A percentile compares a stretch with the other conserved stretches of the same genome.
Evolutionary conservation across 2,329 filamentous ascomycete species (phyloP).

Genomic region (Akanthomyces uredinophilus): DNA sequence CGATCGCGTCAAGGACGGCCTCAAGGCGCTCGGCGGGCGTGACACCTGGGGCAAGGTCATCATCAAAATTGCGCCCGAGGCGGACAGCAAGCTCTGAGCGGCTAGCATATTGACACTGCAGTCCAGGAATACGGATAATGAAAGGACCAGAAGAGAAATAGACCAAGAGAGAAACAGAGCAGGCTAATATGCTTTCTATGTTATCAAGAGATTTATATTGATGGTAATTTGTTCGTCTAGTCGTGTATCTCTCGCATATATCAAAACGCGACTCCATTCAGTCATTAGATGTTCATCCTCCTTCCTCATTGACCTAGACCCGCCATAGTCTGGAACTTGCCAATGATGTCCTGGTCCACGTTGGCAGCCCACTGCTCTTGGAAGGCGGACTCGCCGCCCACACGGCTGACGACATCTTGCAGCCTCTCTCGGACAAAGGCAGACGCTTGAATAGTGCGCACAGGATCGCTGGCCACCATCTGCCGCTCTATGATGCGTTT

Average conservation of each 20-base stretch:
- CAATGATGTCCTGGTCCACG: conserved; percentile 67
- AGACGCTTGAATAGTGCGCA: conserved; percentile 61
- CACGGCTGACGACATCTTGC: conserved; percentile 49
- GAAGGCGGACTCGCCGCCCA: conserved; percentile 63
- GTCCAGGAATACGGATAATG: background rate
- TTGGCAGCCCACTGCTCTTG: conserved; percentile 65
- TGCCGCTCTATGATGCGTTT: conserved; percentile 50
- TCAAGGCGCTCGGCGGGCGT: conserved; percentile 71
- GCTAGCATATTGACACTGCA: background rate
- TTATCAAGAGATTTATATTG: conserved; percentile 4
- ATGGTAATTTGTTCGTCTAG: conserved; percentile 1
- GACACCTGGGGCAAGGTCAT: conserved; percentile 97
- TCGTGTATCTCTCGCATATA: background rate
- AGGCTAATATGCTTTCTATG: background rate
- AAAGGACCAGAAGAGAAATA: background rate
- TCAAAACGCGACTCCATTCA: conserved; percentile 7
- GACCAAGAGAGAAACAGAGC: background rate
- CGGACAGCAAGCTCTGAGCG: conserved; percentile 48
- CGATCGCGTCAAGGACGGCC: conserved; percentile 69
- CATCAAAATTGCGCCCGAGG: conserved; percentile 71
- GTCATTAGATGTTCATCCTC: conserved; percentile 10
- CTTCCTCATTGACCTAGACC: conserved; percentile 19
- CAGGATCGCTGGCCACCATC: conserved; percentile 55
- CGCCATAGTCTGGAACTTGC: conserved; percentile 47
- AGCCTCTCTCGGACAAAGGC: conserved; percentile 60